Evolutionary conservation across 306 rosid species (phyloP), one percentile per base, ranked within the genome.

Genomic region (Casuarina equisetifolia): DNA sequence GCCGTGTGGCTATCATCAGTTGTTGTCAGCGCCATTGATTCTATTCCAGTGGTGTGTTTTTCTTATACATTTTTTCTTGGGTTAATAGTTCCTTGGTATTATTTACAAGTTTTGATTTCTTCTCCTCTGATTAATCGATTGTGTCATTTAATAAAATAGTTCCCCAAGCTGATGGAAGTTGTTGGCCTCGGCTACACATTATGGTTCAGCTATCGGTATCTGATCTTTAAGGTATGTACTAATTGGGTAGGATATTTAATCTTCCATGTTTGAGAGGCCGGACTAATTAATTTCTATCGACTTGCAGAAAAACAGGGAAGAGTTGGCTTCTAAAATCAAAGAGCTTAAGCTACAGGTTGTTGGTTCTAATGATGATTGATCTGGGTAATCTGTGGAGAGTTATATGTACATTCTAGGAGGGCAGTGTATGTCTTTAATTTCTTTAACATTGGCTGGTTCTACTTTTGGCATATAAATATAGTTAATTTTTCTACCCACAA

Each of bases 81-180:
- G 9, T 70, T 44, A 39, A 11, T 36, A 49, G 46, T 36, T 46
- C 10, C 11, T 36, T 74, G 32, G 50, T 52, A 44, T 10, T 51
- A 9, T 40, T 49, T 40, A 67, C 71, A 7, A 67, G 32, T 19
- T 67, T 40, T 67, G n/a, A 16, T 16, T 67, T 45, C 38, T 44
- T 39, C 16, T 57, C 0, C 3, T 17, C 16, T 17, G 50, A 0
- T 36, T 6, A 36, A 67, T n/a, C n/a, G 13, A 67, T 67, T 17
- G 36, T 2, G 70, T 70, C 78, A 76, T 79, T 7, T 36, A 63
- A 20, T 69, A 50, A 55, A 45, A 73, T 82, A 92, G 99, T 77
- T 95, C 69, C 99, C 98, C 73, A 95, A 95, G 87, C 74, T 95
- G 80, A 74, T 95, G 87, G 99, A 92, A 84, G 79, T 92, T 36